phyloP scores from a whole-genome alignment of 2,329 filamentous ascomycete species.

The Colletotrichum tropicale region DNA sequence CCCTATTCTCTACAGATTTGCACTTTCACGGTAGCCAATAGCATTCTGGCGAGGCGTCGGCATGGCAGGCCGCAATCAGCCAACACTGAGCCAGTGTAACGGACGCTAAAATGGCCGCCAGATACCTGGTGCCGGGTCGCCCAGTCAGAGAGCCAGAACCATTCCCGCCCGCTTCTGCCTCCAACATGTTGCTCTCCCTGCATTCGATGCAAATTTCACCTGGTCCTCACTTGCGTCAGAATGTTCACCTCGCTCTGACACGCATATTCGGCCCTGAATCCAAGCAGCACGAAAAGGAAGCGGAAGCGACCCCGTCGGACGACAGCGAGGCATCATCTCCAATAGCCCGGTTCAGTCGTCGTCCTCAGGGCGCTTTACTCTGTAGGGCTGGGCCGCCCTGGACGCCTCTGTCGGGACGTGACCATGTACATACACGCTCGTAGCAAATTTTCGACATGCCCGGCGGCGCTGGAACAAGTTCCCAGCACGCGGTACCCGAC shows the following conservation, averaged over 20 bases:
- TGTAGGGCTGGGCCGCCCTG: constrained; percentile 13
- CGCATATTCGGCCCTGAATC: neutral
- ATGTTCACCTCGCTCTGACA: neutral
- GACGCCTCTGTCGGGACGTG: neutral
- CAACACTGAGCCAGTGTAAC: constrained; percentile 7
- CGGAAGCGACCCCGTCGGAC: neutral
- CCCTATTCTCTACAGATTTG: constrained; percentile 5
- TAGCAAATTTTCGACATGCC: neutral
- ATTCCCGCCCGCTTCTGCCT: neutral
- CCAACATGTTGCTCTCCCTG: constrained; percentile 10
- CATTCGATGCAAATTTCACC: neutral
- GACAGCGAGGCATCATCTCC: neutral
- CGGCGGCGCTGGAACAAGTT: neutral
- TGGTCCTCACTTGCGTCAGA: neutral
- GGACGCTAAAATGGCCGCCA: neutral
- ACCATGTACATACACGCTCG: neutral
- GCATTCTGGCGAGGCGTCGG: neutral
- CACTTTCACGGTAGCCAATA: neutral
- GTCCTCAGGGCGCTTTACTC: neutral
- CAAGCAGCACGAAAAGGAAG: neutral
- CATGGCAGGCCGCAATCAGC: neutral
- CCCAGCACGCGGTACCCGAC: neutral
- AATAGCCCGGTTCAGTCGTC: neutral
- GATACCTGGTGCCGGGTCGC: neutral
- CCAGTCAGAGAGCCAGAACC: neutral